phyloP scores from a whole-genome alignment of 768 basidiomycete genomes.

The Coprinellus micaceus region DNA sequence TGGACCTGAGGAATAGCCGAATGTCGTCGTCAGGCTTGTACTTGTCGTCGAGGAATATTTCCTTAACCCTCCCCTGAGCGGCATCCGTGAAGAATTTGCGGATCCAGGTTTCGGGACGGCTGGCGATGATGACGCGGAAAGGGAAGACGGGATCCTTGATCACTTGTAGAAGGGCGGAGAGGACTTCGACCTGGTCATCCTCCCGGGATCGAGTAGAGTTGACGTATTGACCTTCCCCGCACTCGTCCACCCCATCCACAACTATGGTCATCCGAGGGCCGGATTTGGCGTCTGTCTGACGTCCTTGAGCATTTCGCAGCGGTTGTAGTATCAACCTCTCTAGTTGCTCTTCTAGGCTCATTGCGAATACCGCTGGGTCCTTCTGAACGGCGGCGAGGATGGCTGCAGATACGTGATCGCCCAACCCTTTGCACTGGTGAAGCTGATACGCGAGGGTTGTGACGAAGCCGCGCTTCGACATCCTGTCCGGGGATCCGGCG shows the following conservation, averaged over 20 bases:
- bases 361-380: neutral
- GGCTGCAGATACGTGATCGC: neutral
- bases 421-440: neutral
- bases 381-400: neutral
- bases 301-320: neutral
- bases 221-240: neutral
- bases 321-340: neutral
- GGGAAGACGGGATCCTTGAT: neutral
- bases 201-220: neutral
- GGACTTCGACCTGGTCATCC: neutral
- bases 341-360: neutral
- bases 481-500: too few species aligned
- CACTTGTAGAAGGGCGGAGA: neutral
- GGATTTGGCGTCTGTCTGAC: too few species aligned
- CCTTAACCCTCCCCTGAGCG: neutral
- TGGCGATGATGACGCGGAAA: conserved; percentile 1
- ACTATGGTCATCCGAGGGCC: neutral
- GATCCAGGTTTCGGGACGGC: conserved; percentile 1
- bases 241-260: conserved; percentile 9
- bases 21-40: neutral
- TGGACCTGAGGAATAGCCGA: neutral
- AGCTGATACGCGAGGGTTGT: neutral
- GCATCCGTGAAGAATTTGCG: neutral
- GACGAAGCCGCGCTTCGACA: neutral
- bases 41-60: neutral